Conservation (phyloP, 148 eudicot genomes). For the Amaranthus hypochondriacus region DNA sequence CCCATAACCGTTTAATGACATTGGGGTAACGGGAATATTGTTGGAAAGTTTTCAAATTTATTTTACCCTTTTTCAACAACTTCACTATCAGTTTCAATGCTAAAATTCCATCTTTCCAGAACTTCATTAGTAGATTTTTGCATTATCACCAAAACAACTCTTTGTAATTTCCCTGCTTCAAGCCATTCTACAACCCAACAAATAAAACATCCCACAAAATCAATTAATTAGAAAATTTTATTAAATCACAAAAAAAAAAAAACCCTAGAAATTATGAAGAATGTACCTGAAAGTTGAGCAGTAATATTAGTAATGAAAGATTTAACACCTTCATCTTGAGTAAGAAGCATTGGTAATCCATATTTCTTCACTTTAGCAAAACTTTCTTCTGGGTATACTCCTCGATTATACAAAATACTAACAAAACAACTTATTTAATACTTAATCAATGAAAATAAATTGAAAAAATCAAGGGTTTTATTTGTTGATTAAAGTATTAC, state of each 20-base stretch:
- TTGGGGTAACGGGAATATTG: too few species aligned
- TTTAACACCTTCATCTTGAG: conserved; percentile 92
- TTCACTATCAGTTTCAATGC: conserved; percentile 81
- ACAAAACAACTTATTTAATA: neutral
- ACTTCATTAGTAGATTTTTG: conserved; percentile 76
- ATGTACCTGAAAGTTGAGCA: conserved; percentile 72
- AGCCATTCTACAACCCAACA: conserved; percentile 66
- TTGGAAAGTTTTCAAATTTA: neutral
- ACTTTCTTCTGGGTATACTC: conserved; percentile 91
- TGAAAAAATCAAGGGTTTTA: neutral
- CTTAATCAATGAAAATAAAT: neutral
- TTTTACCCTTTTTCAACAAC: conserved; percentile 81
- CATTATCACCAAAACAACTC: conserved; percentile 91
- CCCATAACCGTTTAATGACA: too few species aligned
- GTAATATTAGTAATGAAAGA: conserved; percentile 73
- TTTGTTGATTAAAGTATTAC: conserved; percentile 18
- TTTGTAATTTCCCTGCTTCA: conserved; percentile 88
- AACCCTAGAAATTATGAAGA: neutral
- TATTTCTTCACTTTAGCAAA: conserved; percentile 86
- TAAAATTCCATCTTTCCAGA: conserved; percentile 96
- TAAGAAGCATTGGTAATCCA: conserved; percentile 85
- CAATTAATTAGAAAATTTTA: neutral
- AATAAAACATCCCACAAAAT: neutral
- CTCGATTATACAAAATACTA: conserved; percentile 91
- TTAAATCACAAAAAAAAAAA: neutral